Evolutionary conservation across 2,329 filamentous ascomycete species (phyloP).

Genomic region (Diplodia scrobiculata): DNA sequence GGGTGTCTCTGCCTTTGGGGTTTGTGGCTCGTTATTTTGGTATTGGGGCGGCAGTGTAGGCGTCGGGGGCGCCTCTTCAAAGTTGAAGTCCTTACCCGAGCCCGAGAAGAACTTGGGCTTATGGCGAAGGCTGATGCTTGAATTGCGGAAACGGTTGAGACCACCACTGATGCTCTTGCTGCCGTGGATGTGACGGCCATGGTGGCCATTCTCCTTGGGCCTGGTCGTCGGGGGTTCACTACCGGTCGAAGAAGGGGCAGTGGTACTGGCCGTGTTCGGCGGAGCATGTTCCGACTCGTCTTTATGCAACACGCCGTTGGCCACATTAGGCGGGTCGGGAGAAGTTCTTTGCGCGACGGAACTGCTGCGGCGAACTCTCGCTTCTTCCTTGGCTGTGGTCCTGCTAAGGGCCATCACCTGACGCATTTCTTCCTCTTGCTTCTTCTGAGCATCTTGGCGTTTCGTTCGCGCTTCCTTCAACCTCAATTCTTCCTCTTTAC

Average conservation of each 20-base stretch:
- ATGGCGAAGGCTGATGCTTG: constrained; percentile 76
- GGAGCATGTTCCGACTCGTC: constrained; percentile 15
- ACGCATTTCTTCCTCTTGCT: constrained; percentile 65
- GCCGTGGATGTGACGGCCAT: constrained; percentile 15
- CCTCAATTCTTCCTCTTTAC: constrained; percentile 50
- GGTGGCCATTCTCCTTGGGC: constrained; percentile 31
- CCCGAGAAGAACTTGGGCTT: constrained; percentile 71
- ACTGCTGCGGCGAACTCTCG: constrained; percentile 34
- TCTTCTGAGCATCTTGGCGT: constrained; percentile 59
- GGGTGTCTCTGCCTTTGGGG: constrained; percentile 1
- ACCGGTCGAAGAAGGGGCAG: constrained; percentile 17
- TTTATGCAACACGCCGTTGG: neutral
- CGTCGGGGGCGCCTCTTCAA: constrained; percentile 36
- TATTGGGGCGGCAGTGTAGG: constrained; percentile 30
- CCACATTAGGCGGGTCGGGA: neutral
- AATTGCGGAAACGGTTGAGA: constrained; percentile 68
- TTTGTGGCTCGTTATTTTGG: constrained; percentile 16
- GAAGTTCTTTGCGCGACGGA: neutral
- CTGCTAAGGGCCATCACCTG: constrained; percentile 68
- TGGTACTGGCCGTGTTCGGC: constrained; percentile 16
- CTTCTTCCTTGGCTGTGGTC: constrained; percentile 51
- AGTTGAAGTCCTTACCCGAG: constrained; percentile 34
- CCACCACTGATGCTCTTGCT: constrained; percentile 43
- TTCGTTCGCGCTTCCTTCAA: constrained; percentile 40
- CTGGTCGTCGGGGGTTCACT: constrained; percentile 30